Evolutionary conservation across 2,329 filamentous ascomycete species (phyloP).

Genomic region (Ophiostoma ulmi): DNA sequence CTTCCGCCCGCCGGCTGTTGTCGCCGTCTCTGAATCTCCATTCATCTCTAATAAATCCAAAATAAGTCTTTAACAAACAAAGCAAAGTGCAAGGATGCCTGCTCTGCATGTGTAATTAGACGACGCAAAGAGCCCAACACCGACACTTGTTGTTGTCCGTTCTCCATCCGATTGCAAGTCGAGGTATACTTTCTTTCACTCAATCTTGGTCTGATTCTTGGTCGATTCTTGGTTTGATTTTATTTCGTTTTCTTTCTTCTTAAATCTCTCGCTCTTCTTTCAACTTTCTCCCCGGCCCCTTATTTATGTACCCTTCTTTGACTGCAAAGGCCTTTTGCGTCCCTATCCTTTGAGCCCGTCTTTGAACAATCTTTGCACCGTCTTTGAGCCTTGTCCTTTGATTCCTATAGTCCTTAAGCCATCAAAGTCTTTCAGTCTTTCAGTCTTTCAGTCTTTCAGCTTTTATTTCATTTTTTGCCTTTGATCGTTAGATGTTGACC

Average conservation of each 20-base stretch:
- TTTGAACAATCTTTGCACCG: not conserved
- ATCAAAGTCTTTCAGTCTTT: not conserved
- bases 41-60: not conserved
- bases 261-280: not conserved
- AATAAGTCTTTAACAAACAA: not conserved
- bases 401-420: not conserved
- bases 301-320: slow-evolving; percentile 5
- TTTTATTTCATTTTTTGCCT: not conserved
- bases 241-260: not conserved
- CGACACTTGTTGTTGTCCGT: not conserved
- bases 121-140: not conserved
- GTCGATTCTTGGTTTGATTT: not conserved
- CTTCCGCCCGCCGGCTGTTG: no score
- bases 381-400: not conserved
- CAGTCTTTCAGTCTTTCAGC: not conserved
- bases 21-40: not conserved
- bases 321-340: not conserved
- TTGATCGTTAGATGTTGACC: not conserved
- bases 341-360: not conserved
- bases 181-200: slow-evolving; percentile 7
- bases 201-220: not conserved
- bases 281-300: not conserved
- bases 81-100: not conserved
- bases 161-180: not conserved
- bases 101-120: slow-evolving; percentile 8